Conservation (phyloP, 75 land plant species). For the Cunninghamia lanceolata region DNA sequence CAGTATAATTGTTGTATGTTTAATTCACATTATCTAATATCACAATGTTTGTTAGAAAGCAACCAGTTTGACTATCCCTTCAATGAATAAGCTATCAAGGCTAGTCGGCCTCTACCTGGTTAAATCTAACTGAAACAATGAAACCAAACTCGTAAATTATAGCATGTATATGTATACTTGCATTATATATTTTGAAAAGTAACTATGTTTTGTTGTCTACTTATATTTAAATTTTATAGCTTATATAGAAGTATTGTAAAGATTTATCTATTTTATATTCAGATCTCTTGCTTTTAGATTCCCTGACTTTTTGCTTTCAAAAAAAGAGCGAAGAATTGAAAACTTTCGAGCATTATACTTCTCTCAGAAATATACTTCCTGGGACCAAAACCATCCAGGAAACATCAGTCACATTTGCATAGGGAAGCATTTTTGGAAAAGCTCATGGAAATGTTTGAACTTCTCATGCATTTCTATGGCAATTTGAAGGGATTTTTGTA, state of each 20-base stretch:
- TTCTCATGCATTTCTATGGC: not conserved
- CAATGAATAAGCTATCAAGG: not conserved
- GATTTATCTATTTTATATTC: not conserved
- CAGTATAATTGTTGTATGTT: not conserved
- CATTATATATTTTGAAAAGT: not conserved
- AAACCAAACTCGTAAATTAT: not conserved
- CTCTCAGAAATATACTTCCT: not conserved
- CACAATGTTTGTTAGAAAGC: not conserved
- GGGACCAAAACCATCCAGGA: not conserved
- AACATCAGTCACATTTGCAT: not conserved
- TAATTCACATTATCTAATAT: not conserved
- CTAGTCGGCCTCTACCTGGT: not conserved
- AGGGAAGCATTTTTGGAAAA: not conserved
- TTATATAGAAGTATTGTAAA: not conserved
- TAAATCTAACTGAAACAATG: not conserved
- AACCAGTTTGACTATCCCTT: not conserved
- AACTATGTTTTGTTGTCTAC: not conserved
- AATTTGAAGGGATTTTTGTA: not conserved
- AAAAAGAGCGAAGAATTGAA: not conserved
- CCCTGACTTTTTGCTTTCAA: not conserved
- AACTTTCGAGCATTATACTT: not conserved
- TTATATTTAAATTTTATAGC: not conserved
- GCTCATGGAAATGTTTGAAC: not conserved
- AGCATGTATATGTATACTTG: not conserved
- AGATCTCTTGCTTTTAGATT: not conserved